phyloP scores from a whole-genome alignment of 225 moss, liverwort and hornwort genomes.

The Straminergon stramineum region DNA sequence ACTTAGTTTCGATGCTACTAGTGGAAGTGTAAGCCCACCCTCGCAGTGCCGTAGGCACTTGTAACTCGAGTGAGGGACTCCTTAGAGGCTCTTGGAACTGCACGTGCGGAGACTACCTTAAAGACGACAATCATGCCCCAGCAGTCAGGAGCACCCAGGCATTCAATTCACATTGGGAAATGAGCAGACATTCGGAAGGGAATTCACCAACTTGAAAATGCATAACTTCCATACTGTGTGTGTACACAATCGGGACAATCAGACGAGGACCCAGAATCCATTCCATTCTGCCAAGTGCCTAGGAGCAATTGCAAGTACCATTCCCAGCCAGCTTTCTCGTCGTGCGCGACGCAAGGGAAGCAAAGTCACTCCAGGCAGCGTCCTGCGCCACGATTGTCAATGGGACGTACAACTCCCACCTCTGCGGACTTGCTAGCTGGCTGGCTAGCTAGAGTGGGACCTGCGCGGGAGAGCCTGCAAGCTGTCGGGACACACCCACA shows the following conservation, averaged over 20 bases:
- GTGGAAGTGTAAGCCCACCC: not conserved
- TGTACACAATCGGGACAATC: not conserved
- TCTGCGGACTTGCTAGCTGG: not conserved
- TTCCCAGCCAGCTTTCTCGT: not conserved
- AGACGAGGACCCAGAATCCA: not conserved
- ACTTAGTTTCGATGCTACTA: not conserved
- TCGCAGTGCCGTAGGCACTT: not conserved
- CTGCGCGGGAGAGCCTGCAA: not conserved
- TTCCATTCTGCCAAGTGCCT: not conserved
- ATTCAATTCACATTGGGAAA: not conserved
- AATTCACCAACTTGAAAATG: not conserved
- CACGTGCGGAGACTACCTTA: not conserved
- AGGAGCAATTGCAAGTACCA: not conserved
- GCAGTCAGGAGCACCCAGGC: not conserved
- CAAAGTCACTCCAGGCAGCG: not conserved
- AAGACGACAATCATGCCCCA: not conserved
- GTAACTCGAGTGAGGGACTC: not conserved
- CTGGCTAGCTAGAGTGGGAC: not conserved
- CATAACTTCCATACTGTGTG: no score
- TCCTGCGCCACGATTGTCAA: not conserved
- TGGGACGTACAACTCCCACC: not conserved
- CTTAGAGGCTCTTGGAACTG: not conserved
- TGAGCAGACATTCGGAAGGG: not conserved
- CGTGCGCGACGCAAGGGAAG: not conserved
- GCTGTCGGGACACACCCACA: no score